phyloP scores from a whole-genome alignment of 106 monocot genomes.

The Triglochin maritima region DNA sequence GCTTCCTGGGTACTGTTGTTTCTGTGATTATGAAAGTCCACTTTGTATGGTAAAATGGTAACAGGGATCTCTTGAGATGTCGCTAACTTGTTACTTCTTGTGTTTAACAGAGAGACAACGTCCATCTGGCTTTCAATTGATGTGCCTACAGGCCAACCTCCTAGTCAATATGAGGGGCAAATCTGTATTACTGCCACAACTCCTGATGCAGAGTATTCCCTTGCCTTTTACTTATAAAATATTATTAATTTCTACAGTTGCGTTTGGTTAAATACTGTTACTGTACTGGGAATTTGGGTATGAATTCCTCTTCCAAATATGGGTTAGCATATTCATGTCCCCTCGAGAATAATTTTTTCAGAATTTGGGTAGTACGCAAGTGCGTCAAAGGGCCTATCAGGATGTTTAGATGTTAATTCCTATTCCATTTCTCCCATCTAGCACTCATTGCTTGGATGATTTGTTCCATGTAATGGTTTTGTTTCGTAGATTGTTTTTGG shows the following conservation, averaged over 20 bases:
- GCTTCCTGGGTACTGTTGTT: slow-evolving; percentile 58
- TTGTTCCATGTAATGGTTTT: too few species aligned
- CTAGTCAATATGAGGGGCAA: slow-evolving; percentile 88
- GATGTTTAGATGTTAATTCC: too few species aligned
- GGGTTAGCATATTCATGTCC: not conserved
- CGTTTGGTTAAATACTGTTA: too few species aligned
- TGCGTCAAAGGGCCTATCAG: not conserved
- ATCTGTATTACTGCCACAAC: slow-evolving; percentile 61
- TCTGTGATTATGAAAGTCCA: not conserved
- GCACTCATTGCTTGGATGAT: too few species aligned
- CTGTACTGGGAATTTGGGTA: too few species aligned
- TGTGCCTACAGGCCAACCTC: slow-evolving; percentile 77
- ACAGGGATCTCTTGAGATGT: too few species aligned
- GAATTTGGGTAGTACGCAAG: not conserved
- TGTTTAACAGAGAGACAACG: slow-evolving; percentile 59
- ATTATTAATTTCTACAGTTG: not conserved
- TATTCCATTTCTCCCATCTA: too few species aligned
- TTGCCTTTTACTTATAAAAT: not conserved
- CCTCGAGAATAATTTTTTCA: not conserved
- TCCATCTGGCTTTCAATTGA: slow-evolving; percentile 82
- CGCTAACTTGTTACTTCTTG: not conserved
- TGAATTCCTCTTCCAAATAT: not conserved
- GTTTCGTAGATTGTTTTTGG: too few species aligned
- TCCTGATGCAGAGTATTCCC: slow-evolving; percentile 32
- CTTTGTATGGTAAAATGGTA: too few species aligned